Percentiles rank a stretch among this genome's conserved stretches.
phyloP scores from a whole-genome alignment of 768 basidiomycete species.

The Filobasidium floriforme region DNA sequence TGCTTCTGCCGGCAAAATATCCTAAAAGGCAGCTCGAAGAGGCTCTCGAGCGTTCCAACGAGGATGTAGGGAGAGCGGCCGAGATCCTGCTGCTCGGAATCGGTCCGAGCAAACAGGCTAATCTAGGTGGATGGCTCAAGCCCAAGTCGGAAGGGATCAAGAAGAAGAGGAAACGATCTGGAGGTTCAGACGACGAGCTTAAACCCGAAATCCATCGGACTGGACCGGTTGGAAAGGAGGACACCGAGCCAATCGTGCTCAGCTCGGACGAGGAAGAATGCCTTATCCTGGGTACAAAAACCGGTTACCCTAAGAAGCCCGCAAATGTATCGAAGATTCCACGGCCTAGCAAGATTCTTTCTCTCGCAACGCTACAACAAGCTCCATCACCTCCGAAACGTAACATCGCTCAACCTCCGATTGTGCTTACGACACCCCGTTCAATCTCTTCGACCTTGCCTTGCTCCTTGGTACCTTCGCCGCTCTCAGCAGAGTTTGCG shows the following conservation, averaged over 20 bases:
- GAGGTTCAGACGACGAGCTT: neutral
- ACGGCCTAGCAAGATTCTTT: neutral
- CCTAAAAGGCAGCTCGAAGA: constrained; percentile 24
- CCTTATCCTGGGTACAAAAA: neutral
- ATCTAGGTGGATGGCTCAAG: constrained; percentile 22
- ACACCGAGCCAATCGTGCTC: neutral
- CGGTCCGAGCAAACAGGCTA: constrained; percentile 13
- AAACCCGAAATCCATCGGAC: neutral
- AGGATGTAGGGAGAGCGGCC: constrained; percentile 35
- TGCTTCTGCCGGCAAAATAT: constrained; percentile 38
- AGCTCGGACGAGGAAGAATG: neutral
- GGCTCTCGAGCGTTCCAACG: constrained; percentile 29
- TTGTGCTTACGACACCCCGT: constrained; percentile 32
- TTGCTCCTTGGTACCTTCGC: constrained; percentile 34
- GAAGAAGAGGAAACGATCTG: neutral
- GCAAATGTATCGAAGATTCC: constrained; percentile 10
- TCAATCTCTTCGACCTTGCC: constrained; percentile 31
- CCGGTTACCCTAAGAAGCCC: neutral
- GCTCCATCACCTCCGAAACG: constrained; percentile 20
- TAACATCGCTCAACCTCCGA: constrained; percentile 30
- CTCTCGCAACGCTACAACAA: constrained; percentile 20
- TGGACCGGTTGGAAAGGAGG: neutral
- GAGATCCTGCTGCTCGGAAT: constrained; percentile 32
- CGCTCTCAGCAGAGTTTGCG: constrained; percentile 36
- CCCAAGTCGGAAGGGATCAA: constrained; percentile 16